Percentiles rank a stretch among this genome's conserved stretches.
Conservation (phyloP, 768 basidiomycete species). For the Trametes coccinea region DNA sequence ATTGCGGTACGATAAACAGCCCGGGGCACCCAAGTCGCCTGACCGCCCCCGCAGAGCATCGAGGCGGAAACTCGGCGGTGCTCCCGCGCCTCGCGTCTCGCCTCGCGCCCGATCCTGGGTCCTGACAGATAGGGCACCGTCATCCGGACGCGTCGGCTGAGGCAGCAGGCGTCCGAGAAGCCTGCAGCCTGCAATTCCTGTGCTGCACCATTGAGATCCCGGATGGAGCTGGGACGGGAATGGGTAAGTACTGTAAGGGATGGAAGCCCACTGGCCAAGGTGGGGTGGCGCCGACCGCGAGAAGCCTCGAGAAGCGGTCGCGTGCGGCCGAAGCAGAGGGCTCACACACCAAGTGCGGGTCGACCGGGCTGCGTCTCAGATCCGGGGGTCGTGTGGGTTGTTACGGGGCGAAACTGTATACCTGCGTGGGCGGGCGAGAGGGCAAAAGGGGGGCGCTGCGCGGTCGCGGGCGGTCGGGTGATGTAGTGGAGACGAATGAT, state of each 20-base stretch:
- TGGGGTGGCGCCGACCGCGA: constrained; percentile 13
- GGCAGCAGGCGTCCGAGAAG: no score
- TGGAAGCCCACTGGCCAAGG: not conserved
- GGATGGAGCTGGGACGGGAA: no score
- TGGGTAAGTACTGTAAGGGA: not conserved
- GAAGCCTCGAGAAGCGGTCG: constrained; percentile 21
- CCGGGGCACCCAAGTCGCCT: no score
- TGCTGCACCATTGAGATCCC: no score
- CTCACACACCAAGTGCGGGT: constrained; percentile 12
- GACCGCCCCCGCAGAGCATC: no score
- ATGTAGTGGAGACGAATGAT: not conserved
- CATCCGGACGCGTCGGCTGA: no score
- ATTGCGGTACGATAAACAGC: no score
- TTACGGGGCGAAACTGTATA: not conserved
- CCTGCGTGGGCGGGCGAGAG: not conserved
- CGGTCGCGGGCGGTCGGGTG: not conserved
- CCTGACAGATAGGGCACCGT: no score
- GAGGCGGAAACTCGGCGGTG: no score
- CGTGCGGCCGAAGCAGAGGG: constrained; percentile 7
- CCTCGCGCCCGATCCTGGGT: no score
- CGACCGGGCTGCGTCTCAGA: not conserved
- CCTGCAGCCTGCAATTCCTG: no score
- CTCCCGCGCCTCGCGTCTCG: no score
- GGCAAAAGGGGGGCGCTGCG: not conserved
- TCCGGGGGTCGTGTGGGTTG: not conserved